These are phyloP conservation scores for Thielaviopsis ethacetica DNA, from an alignment of 2,329 filamentous ascomycete genomes.

Conservation along the genomic window DNA sequence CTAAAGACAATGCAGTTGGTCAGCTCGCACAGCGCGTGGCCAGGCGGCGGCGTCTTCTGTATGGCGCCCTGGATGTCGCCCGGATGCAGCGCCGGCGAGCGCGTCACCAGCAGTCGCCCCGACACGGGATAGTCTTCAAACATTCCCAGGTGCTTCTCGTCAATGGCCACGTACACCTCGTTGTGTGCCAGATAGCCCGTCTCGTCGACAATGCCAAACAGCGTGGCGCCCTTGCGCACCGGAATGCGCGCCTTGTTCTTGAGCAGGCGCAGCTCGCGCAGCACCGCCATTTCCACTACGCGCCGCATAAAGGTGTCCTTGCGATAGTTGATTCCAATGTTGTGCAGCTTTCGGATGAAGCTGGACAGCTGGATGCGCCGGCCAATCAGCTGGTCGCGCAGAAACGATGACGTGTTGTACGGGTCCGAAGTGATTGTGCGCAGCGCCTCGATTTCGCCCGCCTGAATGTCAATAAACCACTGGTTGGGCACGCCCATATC, in stretches of 20 bases:
- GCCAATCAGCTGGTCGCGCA: conserved; percentile 46
- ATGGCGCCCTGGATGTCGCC: conserved; percentile 57
- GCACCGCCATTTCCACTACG: conserved; percentile 50
- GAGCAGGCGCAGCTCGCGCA: conserved; percentile 55
- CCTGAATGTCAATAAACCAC: conserved; percentile 51
- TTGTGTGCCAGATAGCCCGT: conserved; percentile 49
- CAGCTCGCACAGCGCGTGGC: conserved; percentile 44
- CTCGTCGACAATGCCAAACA: conserved; percentile 77
- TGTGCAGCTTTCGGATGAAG: conserved; percentile 42
- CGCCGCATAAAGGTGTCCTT: conserved; percentile 53
- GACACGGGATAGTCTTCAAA: not conserved
- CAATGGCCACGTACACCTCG: conserved; percentile 50
- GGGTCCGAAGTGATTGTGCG: conserved; percentile 40
- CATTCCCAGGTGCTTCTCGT: conserved; percentile 15
- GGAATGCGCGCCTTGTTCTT: conserved; percentile 68
- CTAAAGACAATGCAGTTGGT: conserved; percentile 69
- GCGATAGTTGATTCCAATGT: conserved; percentile 46
- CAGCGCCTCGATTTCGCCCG: conserved; percentile 42
- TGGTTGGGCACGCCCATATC: conserved; percentile 45
- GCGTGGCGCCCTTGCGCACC: conserved; percentile 51
- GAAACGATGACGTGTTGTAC: conserved; percentile 47
- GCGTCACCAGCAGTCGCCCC: conserved; percentile 46
- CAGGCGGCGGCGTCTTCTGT: conserved; percentile 41
- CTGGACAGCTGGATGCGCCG: conserved; percentile 41
- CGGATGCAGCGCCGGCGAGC: conserved; percentile 68